These are phyloP conservation scores for Breynia disticha DNA, from an alignment of 441 rosid species.

Conservation along the genomic window DNA sequence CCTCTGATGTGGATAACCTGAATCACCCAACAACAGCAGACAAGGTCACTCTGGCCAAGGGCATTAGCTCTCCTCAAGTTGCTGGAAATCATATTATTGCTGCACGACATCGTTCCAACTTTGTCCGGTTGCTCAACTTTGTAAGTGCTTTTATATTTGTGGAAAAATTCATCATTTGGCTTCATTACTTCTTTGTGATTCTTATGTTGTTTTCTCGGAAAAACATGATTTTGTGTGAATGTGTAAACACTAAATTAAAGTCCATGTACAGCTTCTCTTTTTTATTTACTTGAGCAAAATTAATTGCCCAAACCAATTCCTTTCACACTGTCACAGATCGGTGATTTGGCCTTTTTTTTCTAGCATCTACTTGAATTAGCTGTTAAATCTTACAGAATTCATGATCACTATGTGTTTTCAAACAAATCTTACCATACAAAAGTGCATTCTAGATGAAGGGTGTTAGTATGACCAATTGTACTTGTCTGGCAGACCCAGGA, in stretches of 20 bases:
- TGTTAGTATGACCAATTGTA: slow-evolving; percentile 9
- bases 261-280: neutral
- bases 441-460: neutral
- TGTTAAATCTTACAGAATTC: slow-evolving; percentile 1
- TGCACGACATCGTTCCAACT: slow-evolving; percentile 51
- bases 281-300: neutral
- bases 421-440: neutral
- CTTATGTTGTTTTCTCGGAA: neutral
- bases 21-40: slow-evolving; percentile 65
- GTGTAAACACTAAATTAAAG: slow-evolving; percentile 1
- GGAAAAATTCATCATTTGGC: slow-evolving; percentile 1
- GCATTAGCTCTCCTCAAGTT: slow-evolving; percentile 63
- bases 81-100: slow-evolving; percentile 54
- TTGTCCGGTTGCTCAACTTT: slow-evolving; percentile 56
- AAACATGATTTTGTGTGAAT: neutral
- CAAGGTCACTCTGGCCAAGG: slow-evolving; percentile 54
- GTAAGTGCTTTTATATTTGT: slow-evolving; percentile 51
- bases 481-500: slow-evolving; percentile 63
- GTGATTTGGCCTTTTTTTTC: neutral
- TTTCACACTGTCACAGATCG: no score
- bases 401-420: neutral
- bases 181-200: neutral
- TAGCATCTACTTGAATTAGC: neutral
- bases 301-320: no score
- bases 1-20: slow-evolving; percentile 90